These are phyloP conservation scores for Fraxinus angustifolia DNA, from an alignment of 305 asterid species.

Conservation along the genomic window DNA sequence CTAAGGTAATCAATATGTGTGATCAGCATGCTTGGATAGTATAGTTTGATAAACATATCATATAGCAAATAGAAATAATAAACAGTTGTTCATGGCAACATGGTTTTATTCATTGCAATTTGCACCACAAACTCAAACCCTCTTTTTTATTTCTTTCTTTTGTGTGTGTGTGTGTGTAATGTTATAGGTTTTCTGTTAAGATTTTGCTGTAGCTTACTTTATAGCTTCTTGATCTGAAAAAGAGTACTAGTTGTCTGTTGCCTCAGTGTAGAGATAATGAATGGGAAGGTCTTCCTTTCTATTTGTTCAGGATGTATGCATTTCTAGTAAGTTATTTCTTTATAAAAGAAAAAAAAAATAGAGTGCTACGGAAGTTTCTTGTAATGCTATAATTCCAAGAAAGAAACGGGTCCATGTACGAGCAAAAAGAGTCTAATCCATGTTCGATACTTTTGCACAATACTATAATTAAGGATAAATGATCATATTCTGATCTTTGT, in stretches of 20 bases:
- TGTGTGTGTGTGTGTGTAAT: background rate
- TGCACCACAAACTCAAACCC: background rate
- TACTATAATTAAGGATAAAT: background rate
- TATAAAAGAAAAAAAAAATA: background rate
- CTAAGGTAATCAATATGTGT: slow-evolving; percentile 49
- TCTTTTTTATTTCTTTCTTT: background rate
- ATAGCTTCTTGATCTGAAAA: background rate
- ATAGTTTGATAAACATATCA: background rate
- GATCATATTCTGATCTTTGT: background rate
- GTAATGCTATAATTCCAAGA: background rate
- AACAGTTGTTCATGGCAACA: slow-evolving; percentile 42
- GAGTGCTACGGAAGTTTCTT: background rate
- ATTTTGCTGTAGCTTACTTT: background rate
- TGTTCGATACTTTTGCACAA: background rate
- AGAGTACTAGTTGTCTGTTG: background rate
- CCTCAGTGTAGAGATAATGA: background rate
- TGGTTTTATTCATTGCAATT: background rate
- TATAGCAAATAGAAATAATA: slow-evolving; percentile 11
- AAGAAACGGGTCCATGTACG: background rate
- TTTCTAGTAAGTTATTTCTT: background rate
- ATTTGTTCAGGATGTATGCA: background rate
- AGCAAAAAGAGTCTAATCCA: background rate
- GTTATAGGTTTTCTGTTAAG: background rate
- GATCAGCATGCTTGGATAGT: slow-evolving; percentile 15
- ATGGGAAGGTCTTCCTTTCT: background rate